phyloP scores from a whole-genome alignment of 768 basidiomycete genomes.

The Auriscalpium vulgare region DNA sequence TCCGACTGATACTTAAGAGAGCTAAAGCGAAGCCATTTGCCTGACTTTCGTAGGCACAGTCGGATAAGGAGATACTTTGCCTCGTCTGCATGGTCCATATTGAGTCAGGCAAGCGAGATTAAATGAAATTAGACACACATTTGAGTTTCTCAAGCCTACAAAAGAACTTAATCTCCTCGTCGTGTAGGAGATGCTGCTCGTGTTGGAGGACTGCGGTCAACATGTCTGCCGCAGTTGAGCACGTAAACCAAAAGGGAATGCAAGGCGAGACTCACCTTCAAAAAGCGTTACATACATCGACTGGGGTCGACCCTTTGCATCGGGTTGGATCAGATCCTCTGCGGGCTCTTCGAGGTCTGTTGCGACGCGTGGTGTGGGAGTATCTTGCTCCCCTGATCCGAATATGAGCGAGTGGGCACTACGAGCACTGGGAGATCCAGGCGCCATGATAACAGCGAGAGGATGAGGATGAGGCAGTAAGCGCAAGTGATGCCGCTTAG shows the following conservation, averaged over 20 bases:
- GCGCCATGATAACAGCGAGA: neutral
- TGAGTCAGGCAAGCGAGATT: neutral
- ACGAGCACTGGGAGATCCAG: neutral
- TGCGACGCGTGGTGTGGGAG: neutral
- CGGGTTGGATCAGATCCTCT: neutral
- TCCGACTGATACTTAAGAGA: slow-evolving; percentile 35
- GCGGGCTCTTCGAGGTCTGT: neutral
- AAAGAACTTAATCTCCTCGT: slow-evolving; percentile 39
- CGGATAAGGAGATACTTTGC: slow-evolving; percentile 58
- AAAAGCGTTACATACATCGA: slow-evolving; percentile 39
- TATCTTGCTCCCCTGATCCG: slow-evolving; percentile 4
- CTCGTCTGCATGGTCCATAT: slow-evolving; percentile 29
- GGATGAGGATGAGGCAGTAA: too few species aligned
- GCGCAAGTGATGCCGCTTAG: too few species aligned
- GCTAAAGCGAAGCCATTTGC: slow-evolving; percentile 44
- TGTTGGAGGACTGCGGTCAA: slow-evolving; percentile 39
- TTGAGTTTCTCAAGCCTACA: slow-evolving; percentile 34
- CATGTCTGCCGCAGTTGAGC: slow-evolving; percentile 37
- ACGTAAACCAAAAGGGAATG: neutral
- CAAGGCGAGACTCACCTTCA: slow-evolving; percentile 23
- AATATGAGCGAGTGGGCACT: slow-evolving; percentile 9
- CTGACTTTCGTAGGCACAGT: slow-evolving; percentile 51
- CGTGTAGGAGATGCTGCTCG: slow-evolving; percentile 46
- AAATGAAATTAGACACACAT: slow-evolving; percentile 29
- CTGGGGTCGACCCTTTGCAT: slow-evolving; percentile 6